phyloP scores from a whole-genome alignment of 176 grass and related monocot genomes.

The Triticum dicoccoides region DNA sequence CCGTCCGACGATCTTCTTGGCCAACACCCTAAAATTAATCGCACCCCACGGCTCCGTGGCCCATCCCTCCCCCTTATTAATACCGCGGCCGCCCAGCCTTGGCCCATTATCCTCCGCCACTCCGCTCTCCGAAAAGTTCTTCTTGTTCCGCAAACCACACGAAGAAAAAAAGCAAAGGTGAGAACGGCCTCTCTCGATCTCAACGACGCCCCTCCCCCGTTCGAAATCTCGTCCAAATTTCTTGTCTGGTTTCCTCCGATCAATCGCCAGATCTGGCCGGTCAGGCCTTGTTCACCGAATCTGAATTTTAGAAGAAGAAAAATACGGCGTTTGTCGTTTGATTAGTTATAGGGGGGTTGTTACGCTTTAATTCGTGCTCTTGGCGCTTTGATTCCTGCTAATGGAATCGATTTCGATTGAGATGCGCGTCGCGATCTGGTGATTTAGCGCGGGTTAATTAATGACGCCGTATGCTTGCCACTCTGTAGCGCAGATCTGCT shows the following conservation, averaged over 20 bases:
- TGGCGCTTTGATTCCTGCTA: background rate
- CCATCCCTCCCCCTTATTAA: slow-evolving; percentile 19
- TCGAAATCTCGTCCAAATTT: background rate
- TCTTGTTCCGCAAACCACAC: slow-evolving; percentile 21
- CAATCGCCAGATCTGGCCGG: background rate
- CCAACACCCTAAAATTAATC: background rate
- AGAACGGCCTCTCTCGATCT: background rate
- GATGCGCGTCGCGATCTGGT: background rate
- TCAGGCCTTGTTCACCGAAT: slow-evolving; percentile 1
- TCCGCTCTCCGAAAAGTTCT: background rate
- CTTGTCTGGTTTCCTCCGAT: background rate
- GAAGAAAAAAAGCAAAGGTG: slow-evolving; percentile 19
- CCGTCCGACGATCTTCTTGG: slow-evolving; percentile 2
- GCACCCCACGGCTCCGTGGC: background rate
- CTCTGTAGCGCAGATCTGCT: slow-evolving; percentile 20
- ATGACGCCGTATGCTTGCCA: background rate
- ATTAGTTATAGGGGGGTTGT: background rate
- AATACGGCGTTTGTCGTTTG: background rate
- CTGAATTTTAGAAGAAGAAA: background rate
- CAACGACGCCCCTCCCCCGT: background rate
- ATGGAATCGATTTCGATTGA: background rate
- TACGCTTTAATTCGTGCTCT: background rate
- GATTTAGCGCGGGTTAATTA: background rate
- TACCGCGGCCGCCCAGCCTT: background rate
- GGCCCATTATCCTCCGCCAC: background rate